These are phyloP conservation scores for Veloboletus limbatus DNA, from an alignment of 1,284 basidiomycete genomes.

Conservation along the genomic window DNA sequence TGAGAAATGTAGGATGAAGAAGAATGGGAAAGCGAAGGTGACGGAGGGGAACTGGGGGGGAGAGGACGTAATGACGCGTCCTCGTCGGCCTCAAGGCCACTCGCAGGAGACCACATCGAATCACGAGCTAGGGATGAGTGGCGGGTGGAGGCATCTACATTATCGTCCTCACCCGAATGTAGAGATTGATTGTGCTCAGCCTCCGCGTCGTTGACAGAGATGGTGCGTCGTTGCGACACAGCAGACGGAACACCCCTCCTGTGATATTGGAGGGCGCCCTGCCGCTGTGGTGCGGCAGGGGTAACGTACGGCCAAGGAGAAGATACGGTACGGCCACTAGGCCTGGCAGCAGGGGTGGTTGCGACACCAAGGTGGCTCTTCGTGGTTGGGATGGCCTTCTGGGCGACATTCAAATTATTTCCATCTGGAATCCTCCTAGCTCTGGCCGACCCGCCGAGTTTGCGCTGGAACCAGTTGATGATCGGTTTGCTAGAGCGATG, in stretches of 20 bases:
- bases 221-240: conserved; percentile 49
- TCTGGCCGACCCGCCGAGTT: conserved; percentile 69
- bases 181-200: conserved; percentile 32
- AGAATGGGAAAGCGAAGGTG: conserved; percentile 77
- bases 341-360: conserved; percentile 25
- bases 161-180: conserved; percentile 45
- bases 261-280: conserved; percentile 19
- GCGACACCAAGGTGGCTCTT: conserved; percentile 17
- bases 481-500: conserved; percentile 79
- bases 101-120: conserved; percentile 73
- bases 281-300: conserved; percentile 26
- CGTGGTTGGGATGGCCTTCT: conserved; percentile 12
- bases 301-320: conserved; percentile 28
- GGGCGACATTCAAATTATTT: conserved; percentile 14
- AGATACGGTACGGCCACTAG: conserved; percentile 31
- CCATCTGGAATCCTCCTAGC: conserved; percentile 42
- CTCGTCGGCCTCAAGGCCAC: conserved; percentile 78
- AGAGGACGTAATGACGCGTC: conserved; percentile 86
- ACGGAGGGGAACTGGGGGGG: conserved; percentile 80
- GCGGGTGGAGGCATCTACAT: conserved; percentile 41
- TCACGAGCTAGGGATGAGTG: conserved; percentile 58
- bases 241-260: conserved; percentile 36
- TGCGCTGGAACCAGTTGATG: conserved; percentile 89
- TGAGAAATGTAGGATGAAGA: conserved; percentile 78
- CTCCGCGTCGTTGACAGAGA: conserved; percentile 59